Base-by-base conservation (phyloP, 1,284 basidiomycete genomes). In the Agroathelia rolfsii region DNA sequence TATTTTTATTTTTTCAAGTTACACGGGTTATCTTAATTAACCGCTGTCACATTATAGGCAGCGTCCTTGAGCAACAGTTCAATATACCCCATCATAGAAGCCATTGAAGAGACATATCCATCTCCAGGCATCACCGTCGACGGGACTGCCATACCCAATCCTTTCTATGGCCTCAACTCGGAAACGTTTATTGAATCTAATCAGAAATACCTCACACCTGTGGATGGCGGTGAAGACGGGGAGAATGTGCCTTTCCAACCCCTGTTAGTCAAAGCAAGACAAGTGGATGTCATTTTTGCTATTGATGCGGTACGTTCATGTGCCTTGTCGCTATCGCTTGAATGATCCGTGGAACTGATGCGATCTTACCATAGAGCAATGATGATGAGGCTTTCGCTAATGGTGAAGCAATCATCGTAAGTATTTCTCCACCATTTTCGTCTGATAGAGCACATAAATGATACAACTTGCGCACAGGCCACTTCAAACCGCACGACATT, bases 241-340 rank as follows among this genome's bases (percentile, higher is more conserved):
- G 56, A 72, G 38, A 48, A 58, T 28, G 50, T 70, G n/a, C 68
- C 72, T 0, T 32, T 75, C 9, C 64, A 69, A 41, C 72, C 73
- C 0, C 49, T 77, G 19, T 53, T 76, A 4, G 66, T 72, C 28
- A 58, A 63, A 30, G 64, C 64, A 2, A 58, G 74, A 22, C 51
- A 47, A 0, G 41, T 76, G 11, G 75, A 77, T 41, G 50, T 62
- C 3, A 61, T 77, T 34, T 37, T 77, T 18, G 72, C 63, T 0
- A 58, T 72, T 15, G 74, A 77, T 43, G 63, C 53, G 13, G 61
- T 62, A 39, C 44, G 59, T 13, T 13, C 9, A 14, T n/a, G 35
- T 9, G 24, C 15, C n/a, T n/a, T 35, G 11, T 27, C 12, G 22
- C 21, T 6, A 24, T 21, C 27, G 12, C 14, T 24, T 27, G 15